These are phyloP conservation scores for Leccinum longicurvipes DNA, from an alignment of 768 basidiomycete genomes.

Conservation along the genomic window DNA sequence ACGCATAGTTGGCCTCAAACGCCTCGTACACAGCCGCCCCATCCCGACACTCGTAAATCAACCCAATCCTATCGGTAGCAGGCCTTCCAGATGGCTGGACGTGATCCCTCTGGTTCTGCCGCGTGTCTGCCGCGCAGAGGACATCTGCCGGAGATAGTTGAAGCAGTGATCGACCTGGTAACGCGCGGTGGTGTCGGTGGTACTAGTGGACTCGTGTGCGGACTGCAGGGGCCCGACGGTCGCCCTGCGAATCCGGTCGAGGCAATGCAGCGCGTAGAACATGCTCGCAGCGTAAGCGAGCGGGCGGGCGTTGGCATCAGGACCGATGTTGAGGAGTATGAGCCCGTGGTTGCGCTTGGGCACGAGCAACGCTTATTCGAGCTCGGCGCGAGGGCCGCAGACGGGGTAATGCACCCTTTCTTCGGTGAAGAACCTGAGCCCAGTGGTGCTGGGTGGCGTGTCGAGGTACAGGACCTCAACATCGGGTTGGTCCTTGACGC, in stretches of 20 bases:
- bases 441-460: neutral
- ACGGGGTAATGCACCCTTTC: constrained; percentile 24
- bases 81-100: constrained; percentile 6
- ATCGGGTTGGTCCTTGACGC: constrained; percentile 2
- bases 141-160: constrained; percentile 41
- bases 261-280: constrained; percentile 41
- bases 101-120: constrained; percentile 26
- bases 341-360: constrained; percentile 18
- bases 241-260: constrained; percentile 34
- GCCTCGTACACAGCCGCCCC: constrained; percentile 23
- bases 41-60: constrained; percentile 21
- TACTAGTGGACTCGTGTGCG: neutral
- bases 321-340: constrained; percentile 9
- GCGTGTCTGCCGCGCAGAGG: constrained; percentile 33
- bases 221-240: constrained; percentile 2
- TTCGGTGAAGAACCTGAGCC: constrained; percentile 17
- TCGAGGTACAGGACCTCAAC: constrained; percentile 18
- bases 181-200: neutral
- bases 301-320: constrained; percentile 16
- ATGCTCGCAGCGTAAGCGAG: constrained; percentile 35
- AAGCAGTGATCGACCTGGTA: constrained; percentile 34
- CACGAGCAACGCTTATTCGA: constrained; percentile 24
- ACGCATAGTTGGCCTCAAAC: constrained; percentile 17
- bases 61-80: constrained; percentile 20
- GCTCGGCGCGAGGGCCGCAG: constrained; percentile 22